Conservation (phyloP, 345 rosid genomes). For the Eutrema yunnanense region DNA sequence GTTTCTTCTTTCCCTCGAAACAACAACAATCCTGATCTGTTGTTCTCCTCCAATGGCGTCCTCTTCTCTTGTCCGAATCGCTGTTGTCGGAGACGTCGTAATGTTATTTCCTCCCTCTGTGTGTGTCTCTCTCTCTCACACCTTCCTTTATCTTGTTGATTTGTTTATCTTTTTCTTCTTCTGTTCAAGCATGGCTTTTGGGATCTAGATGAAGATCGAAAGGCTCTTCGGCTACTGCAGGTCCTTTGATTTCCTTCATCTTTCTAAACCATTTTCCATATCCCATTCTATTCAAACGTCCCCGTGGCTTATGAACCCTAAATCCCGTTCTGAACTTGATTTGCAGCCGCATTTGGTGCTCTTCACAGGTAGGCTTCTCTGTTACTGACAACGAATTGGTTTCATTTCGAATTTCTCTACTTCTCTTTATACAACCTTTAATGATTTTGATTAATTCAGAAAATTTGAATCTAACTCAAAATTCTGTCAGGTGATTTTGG, state of each 20-base stretch:
- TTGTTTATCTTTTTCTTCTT: neutral
- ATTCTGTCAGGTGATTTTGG: slow-evolving; percentile 78
- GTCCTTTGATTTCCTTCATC: slow-evolving; percentile 29
- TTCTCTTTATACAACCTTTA: neutral
- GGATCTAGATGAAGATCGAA: slow-evolving; percentile 66
- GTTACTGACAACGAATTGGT: neutral
- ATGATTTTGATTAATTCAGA: neutral
- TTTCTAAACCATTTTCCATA: neutral
- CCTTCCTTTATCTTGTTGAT: neutral
- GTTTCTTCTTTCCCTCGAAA: neutral
- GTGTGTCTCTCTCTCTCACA: neutral
- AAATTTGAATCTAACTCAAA: neutral
- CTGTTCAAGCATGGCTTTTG: slow-evolving; percentile 67
- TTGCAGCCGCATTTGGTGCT: slow-evolving; percentile 93
- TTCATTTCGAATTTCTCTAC: neutral
- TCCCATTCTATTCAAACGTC: neutral
- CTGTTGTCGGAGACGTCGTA: slow-evolving; percentile 33
- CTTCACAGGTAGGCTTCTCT: slow-evolving; percentile 55
- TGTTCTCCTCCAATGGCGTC: slow-evolving; percentile 17
- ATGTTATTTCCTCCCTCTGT: neutral
- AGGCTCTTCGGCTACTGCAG: slow-evolving; percentile 64
- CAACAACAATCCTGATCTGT: neutral
- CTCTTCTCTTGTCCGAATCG: slow-evolving; percentile 32
- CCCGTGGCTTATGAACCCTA: neutral
- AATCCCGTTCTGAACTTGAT: neutral